These are phyloP conservation scores for Halenospora varia DNA, from an alignment of 495 filamentous ascomycete species.

Conservation along the genomic window DNA sequence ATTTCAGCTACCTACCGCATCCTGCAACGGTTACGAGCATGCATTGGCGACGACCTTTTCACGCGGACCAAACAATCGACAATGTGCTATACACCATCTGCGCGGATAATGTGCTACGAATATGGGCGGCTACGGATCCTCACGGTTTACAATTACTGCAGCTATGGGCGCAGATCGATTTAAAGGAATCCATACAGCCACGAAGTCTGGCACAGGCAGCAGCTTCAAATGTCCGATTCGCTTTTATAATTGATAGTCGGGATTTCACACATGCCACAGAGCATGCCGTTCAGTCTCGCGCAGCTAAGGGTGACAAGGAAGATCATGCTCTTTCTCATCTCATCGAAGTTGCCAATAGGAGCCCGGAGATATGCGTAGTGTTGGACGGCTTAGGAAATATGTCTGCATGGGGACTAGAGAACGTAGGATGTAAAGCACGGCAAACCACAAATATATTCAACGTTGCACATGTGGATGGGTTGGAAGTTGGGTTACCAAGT, in stretches of 20 bases:
- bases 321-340: conserved; percentile 76
- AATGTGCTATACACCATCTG: conserved; percentile 94
- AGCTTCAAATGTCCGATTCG: conserved; percentile 53
- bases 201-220: conserved; percentile 34
- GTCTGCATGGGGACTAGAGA: conserved; percentile 93
- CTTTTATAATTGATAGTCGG: conserved; percentile 79
- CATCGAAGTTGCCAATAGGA: conserved; percentile 78
- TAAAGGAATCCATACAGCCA: conserved; percentile 68
- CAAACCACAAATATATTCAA: conserved; percentile 77
- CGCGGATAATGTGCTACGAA: conserved; percentile 73
- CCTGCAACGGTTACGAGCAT: conserved; percentile 73
- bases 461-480: conserved; percentile 67
- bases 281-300: conserved; percentile 58
- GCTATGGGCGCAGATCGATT: conserved; percentile 80
- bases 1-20: conserved; percentile 86
- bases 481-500: conserved; percentile 63
- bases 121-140: conserved; percentile 78
- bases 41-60: conserved; percentile 76
- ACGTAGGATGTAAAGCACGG: conserved; percentile 70
- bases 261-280: conserved; percentile 76
- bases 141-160: conserved; percentile 68
- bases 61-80: conserved; percentile 73
- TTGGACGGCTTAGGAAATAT: conserved; percentile 81
- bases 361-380: conserved; percentile 83
- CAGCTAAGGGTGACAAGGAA: conserved; percentile 51